These are phyloP conservation scores for Calonectria multiphialidica DNA, from an alignment of 2,329 filamentous ascomycete species.

Conservation along the genomic window DNA sequence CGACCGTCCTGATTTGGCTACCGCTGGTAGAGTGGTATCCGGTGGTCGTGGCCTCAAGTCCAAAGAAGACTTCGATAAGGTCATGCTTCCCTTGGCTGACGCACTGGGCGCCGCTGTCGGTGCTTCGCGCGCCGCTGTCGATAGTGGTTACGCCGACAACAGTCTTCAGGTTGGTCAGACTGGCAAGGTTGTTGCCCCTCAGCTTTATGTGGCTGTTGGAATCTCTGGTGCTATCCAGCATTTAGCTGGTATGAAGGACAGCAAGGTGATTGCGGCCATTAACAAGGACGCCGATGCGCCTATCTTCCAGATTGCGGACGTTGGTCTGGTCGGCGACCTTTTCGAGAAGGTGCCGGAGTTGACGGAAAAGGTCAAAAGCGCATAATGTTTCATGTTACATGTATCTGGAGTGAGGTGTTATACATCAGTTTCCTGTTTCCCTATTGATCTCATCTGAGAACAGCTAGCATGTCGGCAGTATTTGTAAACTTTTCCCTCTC, in stretches of 20 bases:
- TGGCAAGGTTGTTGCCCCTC: conserved; percentile 96
- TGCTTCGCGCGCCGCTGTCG: conserved; percentile 93
- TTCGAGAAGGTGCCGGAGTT: conserved; percentile 97
- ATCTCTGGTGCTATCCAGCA: conserved; percentile 99
- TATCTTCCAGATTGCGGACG: conserved; percentile 98
- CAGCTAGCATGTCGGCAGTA: conserved; percentile 68
- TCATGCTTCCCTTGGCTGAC: conserved; percentile 94
- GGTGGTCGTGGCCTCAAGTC: conserved; percentile 96
- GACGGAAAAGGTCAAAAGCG: conserved; percentile 89
- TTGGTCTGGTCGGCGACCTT: conserved; percentile 93
- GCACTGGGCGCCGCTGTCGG: conserved; percentile 95
- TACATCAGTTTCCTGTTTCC: conserved; percentile 42
- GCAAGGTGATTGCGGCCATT: conserved; percentile 98
- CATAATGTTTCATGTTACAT: conserved; percentile 44
- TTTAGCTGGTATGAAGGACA: conserved; percentile 99
- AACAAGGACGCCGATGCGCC: conserved; percentile 98
- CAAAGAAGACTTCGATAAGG: conserved; percentile 94
- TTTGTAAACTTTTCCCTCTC: conserved; percentile 78
- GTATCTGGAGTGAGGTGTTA: conserved; percentile 36
- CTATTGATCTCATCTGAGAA: conserved; percentile 52
- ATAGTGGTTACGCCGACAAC: conserved; percentile 98
- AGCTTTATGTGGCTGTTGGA: conserved; percentile 94
- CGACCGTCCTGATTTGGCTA: conserved; percentile 91
- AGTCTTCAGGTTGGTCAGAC: conserved; percentile 98
- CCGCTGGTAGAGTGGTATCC: conserved; percentile 90